Conservation (phyloP, 2,329 filamentous ascomycete species). For the Xylariaceae sp. region DNA sequence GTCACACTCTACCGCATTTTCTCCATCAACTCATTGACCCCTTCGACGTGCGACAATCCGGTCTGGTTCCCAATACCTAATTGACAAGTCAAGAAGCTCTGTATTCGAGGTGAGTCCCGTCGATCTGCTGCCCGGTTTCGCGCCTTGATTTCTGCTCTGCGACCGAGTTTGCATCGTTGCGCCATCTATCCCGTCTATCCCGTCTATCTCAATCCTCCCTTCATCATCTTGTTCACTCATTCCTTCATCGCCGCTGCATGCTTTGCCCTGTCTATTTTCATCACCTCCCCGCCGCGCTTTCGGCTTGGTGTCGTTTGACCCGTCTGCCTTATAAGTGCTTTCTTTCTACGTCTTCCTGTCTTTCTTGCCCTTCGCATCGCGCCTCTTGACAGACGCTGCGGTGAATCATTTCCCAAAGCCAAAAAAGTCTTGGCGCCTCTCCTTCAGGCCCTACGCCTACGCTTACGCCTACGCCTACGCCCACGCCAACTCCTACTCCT, state of each 20-base stretch:
- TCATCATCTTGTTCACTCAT: not conserved
- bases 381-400: constrained; percentile 12
- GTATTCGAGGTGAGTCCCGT: not conserved
- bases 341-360: not conserved
- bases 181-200: not conserved
- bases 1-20: not conserved
- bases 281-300: not conserved
- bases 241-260: not conserved
- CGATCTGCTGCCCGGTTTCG: not conserved
- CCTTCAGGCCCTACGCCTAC: constrained; percentile 6
- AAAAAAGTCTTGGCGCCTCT: constrained; percentile 10
- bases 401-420: constrained; percentile 17
- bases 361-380: constrained; percentile 1
- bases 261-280: constrained; percentile 3
- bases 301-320: not conserved
- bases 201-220: no score
- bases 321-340: constrained; percentile 7
- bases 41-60: not conserved
- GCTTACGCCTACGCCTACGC: not conserved
- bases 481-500: no score
- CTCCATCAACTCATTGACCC: not conserved
- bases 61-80: not conserved
- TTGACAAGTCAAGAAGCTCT: not conserved
- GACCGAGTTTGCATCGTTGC: not conserved
- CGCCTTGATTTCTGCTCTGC: not conserved